Evolutionary conservation across 352 stramenopile species (phyloP).

Genomic region (Thalassiosira mediterranea): DNA sequence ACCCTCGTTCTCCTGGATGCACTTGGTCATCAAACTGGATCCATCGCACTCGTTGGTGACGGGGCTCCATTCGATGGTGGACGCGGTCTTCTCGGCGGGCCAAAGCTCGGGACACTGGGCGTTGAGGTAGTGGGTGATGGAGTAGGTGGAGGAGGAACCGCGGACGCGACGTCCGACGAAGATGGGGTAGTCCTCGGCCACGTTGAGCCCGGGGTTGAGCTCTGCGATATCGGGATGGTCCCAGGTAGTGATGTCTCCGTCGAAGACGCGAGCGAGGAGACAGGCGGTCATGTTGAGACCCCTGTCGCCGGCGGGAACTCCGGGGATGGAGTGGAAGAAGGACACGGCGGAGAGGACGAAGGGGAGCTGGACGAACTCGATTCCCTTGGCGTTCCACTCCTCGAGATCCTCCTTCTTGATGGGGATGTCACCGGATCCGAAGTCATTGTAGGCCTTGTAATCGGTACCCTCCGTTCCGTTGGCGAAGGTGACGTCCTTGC

Average conservation of each 20-base stretch:
- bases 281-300: slow-evolving; percentile 75
- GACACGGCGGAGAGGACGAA: slow-evolving; percentile 75
- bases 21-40: slow-evolving; percentile 67
- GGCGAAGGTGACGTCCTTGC: slow-evolving; percentile 38
- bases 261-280: slow-evolving; percentile 78
- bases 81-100: slow-evolving; percentile 56
- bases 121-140: slow-evolving; percentile 59
- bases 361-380: slow-evolving; percentile 76
- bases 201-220: slow-evolving; percentile 63
- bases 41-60: slow-evolving; percentile 68
- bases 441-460: slow-evolving; percentile 56
- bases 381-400: slow-evolving; percentile 3
- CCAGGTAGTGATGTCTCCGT: slow-evolving; percentile 75
- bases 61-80: slow-evolving; percentile 50
- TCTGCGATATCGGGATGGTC: slow-evolving; percentile 63
- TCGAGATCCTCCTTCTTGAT: slow-evolving; percentile 54
- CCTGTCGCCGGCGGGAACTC: slow-evolving; percentile 38
- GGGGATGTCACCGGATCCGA: slow-evolving; percentile 78
- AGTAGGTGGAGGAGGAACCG: slow-evolving; percentile 74
- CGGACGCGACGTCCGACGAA: slow-evolving; percentile 70
- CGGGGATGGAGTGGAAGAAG: slow-evolving; percentile 83
- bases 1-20: slow-evolving; percentile 62
- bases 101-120: slow-evolving; percentile 55
- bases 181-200: slow-evolving; percentile 54
- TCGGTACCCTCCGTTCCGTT: slow-evolving; percentile 10